Conservation (phyloP, 1,284 basidiomycete genomes). For the Cutaneotrichosporon cavernicola region DNA sequence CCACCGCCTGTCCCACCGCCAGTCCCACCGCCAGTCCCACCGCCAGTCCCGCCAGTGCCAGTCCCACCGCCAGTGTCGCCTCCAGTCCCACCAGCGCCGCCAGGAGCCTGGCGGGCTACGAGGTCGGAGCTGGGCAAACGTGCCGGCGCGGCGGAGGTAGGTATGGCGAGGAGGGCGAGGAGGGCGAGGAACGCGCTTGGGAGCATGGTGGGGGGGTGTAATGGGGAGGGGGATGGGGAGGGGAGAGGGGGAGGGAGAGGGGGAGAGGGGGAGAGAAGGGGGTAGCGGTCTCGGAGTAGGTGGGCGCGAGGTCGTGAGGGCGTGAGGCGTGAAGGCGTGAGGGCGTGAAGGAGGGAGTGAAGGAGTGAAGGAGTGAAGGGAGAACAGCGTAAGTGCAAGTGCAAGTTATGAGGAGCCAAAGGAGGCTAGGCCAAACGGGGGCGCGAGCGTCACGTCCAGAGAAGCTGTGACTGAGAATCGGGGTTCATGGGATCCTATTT, state of each 20-base stretch:
- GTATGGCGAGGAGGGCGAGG: too few species aligned
- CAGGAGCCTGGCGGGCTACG: background rate
- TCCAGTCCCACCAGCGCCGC: background rate
- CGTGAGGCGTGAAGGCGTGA: background rate
- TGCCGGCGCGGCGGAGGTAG: background rate
- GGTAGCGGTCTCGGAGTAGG: background rate
- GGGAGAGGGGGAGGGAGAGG: too few species aligned
- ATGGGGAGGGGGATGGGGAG: background rate
- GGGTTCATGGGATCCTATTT: too few species aligned
- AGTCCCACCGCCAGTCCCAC: background rate
- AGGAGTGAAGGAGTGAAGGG: background rate
- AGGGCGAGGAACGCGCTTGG: constrained; percentile 1
- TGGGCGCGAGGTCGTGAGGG: background rate
- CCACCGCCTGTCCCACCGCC: too few species aligned
- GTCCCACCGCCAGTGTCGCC: background rate
- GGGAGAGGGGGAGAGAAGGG: too few species aligned
- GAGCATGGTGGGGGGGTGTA: background rate
- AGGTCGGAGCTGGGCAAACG: background rate
- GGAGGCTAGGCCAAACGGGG: too few species aligned
- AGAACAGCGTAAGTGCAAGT: too few species aligned
- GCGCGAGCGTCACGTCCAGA: too few species aligned
- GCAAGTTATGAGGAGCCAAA: background rate
- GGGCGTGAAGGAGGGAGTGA: background rate
- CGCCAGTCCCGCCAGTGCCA: background rate
- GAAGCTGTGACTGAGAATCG: too few species aligned